Percentiles rank a stretch among this genome's conserved stretches.
Conservation (phyloP, 805 yeast genomes). For the Pichia scutulata region DNA sequence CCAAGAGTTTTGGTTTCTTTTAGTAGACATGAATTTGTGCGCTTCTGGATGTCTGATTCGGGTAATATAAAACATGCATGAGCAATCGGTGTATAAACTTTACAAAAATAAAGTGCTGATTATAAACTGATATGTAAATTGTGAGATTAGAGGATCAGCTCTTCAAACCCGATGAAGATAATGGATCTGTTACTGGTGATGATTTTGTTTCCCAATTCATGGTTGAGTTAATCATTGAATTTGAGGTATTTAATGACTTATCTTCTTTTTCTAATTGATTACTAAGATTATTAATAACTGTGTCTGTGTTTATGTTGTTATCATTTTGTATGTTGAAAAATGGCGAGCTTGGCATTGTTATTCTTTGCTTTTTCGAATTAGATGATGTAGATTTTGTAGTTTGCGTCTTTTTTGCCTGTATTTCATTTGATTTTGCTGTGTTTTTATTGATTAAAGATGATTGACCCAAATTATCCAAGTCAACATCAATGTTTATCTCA, state of each 20-base stretch:
- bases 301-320: not conserved
- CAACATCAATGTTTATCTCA: not conserved
- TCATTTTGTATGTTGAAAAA: conserved; percentile 18
- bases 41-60: not conserved
- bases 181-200: conserved; percentile 24
- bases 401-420: not conserved
- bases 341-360: conserved; percentile 29
- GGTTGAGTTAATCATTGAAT: conserved; percentile 9
- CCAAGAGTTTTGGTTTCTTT: not conserved
- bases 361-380: not conserved
- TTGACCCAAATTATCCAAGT: not conserved
- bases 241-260: conserved; percentile 16
- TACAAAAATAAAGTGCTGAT: no score
- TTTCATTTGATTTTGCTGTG: not conserved
- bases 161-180: conserved; percentile 5
- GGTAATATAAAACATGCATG: not conserved
- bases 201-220: conserved; percentile 20
- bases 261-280: conserved; percentile 11
- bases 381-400: not conserved
- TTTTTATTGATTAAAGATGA: not conserved
- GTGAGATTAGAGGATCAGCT: not conserved
- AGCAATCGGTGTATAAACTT: no score
- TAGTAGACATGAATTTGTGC: not conserved
- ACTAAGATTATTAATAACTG: not conserved
- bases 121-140: no score